Conservation (phyloP, 129 eudicot species). For the Oenanthe sinensis region DNA sequence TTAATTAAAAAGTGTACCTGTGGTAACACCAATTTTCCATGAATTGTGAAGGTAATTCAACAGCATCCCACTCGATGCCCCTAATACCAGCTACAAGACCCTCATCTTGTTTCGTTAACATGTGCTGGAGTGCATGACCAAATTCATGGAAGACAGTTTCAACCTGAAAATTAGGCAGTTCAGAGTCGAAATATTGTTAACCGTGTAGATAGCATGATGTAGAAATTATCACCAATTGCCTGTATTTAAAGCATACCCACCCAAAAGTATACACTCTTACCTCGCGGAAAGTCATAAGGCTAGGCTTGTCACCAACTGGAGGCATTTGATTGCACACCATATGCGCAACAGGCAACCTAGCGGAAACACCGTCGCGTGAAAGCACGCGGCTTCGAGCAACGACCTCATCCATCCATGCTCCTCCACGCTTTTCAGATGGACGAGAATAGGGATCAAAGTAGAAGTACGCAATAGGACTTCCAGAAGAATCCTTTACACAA, state of each 20-base stretch:
- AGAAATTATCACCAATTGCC: background rate
- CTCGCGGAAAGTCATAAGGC: slow-evolving; percentile 98
- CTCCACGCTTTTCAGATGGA: slow-evolving; percentile 95
- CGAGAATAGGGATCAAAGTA: slow-evolving; percentile 97
- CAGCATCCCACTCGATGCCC: slow-evolving; percentile 99
- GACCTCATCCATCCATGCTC: slow-evolving; percentile 99
- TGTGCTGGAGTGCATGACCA: slow-evolving; percentile 99
- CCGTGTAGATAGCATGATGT: background rate
- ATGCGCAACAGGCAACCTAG: slow-evolving; percentile 91
- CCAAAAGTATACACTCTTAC: slow-evolving; percentile 26
- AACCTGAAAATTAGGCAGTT: slow-evolving; percentile 39
- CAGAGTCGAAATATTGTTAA: background rate
- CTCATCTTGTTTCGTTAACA: slow-evolving; percentile 96
- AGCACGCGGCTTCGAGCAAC: slow-evolving; percentile 73
- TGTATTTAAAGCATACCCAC: background rate
- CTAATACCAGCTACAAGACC: slow-evolving; percentile 98
- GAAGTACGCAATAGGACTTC: slow-evolving; percentile 72
- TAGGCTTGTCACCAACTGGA: slow-evolving; percentile 97
- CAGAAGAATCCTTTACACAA: slow-evolving; percentile 71
- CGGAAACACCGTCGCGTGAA: slow-evolving; percentile 61
- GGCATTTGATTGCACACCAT: slow-evolving; percentile 99
- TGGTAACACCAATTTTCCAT: slow-evolving; percentile 99
- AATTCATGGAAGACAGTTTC: slow-evolving; percentile 99
- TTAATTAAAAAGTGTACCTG: slow-evolving; percentile 14
- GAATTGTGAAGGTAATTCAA: slow-evolving; percentile 94